A percentile compares a stretch with the other conserved stretches of the same genome.
Evolutionary conservation across 164 flowering plant genomes (phyloP).

Genomic region (Aristolochia fimbriata): DNA sequence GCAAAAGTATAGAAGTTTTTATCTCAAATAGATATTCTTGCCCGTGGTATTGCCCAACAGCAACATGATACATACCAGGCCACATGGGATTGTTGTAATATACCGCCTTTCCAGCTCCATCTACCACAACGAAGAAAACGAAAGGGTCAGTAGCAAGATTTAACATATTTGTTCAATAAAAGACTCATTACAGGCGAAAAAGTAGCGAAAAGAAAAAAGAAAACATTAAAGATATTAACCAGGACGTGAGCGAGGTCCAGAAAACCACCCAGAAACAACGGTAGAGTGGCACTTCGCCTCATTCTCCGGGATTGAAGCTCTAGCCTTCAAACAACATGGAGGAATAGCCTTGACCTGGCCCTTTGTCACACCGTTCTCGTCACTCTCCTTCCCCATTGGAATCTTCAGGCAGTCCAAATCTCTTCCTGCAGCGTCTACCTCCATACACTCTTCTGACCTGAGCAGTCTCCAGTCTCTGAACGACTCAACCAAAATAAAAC

Average conservation of each 20-base stretch:
- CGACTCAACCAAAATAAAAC: not conserved
- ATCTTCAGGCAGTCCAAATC: slow-evolving; percentile 76
- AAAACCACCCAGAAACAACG: slow-evolving; percentile 99
- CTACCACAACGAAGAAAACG: slow-evolving; percentile 17
- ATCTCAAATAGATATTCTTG: too few species aligned
- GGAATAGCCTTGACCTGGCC: slow-evolving; percentile 35
- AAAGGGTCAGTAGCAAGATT: not conserved
- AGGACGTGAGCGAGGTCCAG: slow-evolving; percentile 39
- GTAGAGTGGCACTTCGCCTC: slow-evolving; percentile 81
- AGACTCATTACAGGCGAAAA: not conserved
- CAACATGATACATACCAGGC: slow-evolving; percentile 52
- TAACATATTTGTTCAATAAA: not conserved
- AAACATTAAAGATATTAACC: slow-evolving; percentile 29
- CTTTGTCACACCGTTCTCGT: slow-evolving; percentile 8
- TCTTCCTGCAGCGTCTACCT: slow-evolving; percentile 51
- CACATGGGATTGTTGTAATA: slow-evolving; percentile 98
- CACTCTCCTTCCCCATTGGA: slow-evolving; percentile 75
- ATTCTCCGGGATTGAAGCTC: slow-evolving; percentile 53
- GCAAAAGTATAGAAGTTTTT: too few species aligned
- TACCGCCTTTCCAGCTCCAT: slow-evolving; percentile 20
- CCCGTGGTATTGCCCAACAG: too few species aligned
- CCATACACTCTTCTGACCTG: slow-evolving; percentile 66
- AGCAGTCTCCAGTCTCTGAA: slow-evolving; percentile 59
- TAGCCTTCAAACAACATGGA: slow-evolving; percentile 82
- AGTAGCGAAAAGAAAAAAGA: not conserved